Evolutionary conservation across 2,329 filamentous ascomycete species (phyloP), one percentile per base, ranked within the genome.

Genomic region (Xylaria polymorpha): DNA sequence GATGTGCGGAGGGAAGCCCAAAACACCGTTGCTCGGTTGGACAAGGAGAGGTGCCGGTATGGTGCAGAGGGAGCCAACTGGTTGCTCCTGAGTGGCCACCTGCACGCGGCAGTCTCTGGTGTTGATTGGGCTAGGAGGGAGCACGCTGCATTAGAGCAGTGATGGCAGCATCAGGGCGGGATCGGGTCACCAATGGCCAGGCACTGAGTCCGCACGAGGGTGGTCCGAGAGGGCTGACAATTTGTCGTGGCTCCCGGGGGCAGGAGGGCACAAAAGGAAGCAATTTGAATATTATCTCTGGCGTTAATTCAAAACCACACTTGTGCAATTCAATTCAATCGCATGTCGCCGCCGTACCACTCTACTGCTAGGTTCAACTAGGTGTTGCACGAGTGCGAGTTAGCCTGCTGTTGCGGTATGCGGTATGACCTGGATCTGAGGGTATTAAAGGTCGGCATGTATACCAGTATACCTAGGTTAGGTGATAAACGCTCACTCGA

Each of bases 41-140:
- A 70, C 67, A 72, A 74, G 70, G 69, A 73, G 67, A 66, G 66
- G 71, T 73, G 73, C 71, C 72, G 72, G 69, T 74, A 73, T 74
- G 72, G 73, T 75, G 73, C 68, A 71, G 76, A 76, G 72, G 67
- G 53, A 69, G 77, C 76, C 77, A 79, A 76, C 77, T 79, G 77
- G 77, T 76, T 71, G 74, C 69, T 75, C 73, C 70, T 79, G 76
- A 79, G 75, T 79, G 77, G 77, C 74, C 75, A 73, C 66, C 68
- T 73, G 73, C 74, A 74, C 72, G 73, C 69, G 10, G 71, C 67
- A 69, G 72, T 51, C 64, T 64, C 66, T 67, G 64, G 71, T 65
- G 74, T 71, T 78, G 76, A 79, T 79, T 78, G 77, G 77, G 57
- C 70, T 71, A 70, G 53, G 56, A 61, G 73, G 71, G 66, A 69